phyloP scores from a whole-genome alignment of 2,329 filamentous ascomycete species.

The Verticillium nonalfalfae region DNA sequence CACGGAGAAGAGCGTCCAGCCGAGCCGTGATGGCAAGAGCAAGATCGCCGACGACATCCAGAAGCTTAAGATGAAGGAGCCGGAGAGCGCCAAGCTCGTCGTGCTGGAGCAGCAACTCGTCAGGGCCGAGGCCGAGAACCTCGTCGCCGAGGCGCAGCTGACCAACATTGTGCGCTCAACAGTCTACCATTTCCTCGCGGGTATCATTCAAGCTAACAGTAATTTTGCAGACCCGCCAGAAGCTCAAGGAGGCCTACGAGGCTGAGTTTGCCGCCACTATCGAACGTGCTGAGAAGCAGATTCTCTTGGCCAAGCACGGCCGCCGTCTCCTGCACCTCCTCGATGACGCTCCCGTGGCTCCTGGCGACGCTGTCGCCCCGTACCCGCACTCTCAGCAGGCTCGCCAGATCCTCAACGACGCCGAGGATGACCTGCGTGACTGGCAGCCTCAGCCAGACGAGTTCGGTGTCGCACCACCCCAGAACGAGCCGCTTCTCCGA shows the following conservation, averaged over 20 bases:
- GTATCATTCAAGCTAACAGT: background rate
- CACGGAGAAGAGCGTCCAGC: conserved; percentile 92
- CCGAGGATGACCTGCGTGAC: conserved; percentile 76
- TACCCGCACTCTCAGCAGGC: conserved; percentile 64
- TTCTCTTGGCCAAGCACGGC: conserved; percentile 86
- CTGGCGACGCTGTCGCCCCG: conserved; percentile 67
- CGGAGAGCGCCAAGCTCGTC: conserved; percentile 72
- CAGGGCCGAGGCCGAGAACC: conserved; percentile 86
- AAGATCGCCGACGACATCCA: conserved; percentile 93
- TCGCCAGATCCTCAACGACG: conserved; percentile 83
- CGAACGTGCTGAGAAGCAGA: conserved; percentile 94
- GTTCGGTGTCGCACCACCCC: conserved; percentile 4
- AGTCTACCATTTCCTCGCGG: background rate
- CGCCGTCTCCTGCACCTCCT: conserved; percentile 77
- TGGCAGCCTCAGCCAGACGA: conserved; percentile 53
- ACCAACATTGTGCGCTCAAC: conserved; percentile 74
- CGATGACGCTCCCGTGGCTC: conserved; percentile 84
- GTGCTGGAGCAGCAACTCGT: conserved; percentile 95
- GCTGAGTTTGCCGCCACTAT: conserved; percentile 85
- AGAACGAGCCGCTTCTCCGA: background rate
- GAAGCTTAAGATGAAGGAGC: conserved; percentile 87
- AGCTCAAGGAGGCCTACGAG: conserved; percentile 92
- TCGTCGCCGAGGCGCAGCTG: conserved; percentile 94
- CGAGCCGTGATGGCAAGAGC: conserved; percentile 76
- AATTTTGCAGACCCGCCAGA: conserved; percentile 70